Base-by-base conservation (phyloP, 2,329 filamentous ascomycete genomes). In the Colletotrichum zoysiae region DNA sequence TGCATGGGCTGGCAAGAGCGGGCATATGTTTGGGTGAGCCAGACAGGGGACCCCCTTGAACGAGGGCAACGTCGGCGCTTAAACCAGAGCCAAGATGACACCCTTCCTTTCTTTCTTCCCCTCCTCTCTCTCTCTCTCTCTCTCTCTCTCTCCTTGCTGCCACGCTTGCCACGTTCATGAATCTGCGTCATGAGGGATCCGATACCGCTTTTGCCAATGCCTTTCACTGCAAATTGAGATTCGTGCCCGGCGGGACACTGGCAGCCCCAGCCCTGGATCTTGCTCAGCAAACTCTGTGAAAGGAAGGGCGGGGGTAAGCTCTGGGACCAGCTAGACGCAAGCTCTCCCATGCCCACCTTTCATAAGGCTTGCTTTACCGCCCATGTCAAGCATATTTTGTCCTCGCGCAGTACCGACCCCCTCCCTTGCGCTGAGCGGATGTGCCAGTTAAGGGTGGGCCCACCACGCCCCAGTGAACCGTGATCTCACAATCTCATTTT, bases 331-430 rank as follows among this genome's bases (percentile, higher is more conserved):
- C 55, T 65, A 70, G 55, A 35, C 60, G 69, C 59, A 71, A 73
- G 42, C 66, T 67, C 60, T 65, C 61, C 46, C 35, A 18, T 65
- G 61, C 58, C 67, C 77, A 78, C 81, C 81, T 83, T 82, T 83
- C 80, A 82, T 76, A 77, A 77, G 72, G 77, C 77, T 76, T 74
- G 77, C 79, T 75, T 83, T 82, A 78, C 81, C 81, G 81, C 81
- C 79, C 77, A 76, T 74, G 73, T 68, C 46, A 46, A 60, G 60
- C 77, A 76, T 74, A 70, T 68, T 40, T 38, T 65, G 57, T 44
- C 30, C 46, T 70, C 55, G 44, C 53, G 30, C n/a, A 56, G 65
- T 60, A 53, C 70, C 69, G 59, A 12, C 1, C 5, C 4, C 12
- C 12, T 2, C 12, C 12, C 12, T 40, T 40, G 11, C 33, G 46